Percentiles rank a stretch among this genome's conserved stretches.
Conservation (phyloP, 2,329 filamentous ascomycete species). For the Trichoderma sp. region DNA sequence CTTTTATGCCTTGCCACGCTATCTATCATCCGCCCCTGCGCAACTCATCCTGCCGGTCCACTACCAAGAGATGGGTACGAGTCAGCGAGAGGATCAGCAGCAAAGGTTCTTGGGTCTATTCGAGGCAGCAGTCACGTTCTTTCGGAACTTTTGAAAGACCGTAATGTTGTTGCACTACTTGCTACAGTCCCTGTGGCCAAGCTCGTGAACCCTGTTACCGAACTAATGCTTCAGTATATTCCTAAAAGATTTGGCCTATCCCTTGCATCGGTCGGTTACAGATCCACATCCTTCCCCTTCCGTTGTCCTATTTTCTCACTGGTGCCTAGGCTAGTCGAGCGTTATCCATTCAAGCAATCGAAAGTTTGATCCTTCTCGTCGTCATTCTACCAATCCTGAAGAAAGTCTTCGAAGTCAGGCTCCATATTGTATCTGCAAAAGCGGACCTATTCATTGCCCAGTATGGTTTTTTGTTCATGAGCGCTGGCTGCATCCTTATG, state of each 20-base stretch:
- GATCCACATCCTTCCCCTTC: background rate
- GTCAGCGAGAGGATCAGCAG: background rate
- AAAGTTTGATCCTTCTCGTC: background rate
- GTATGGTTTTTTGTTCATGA: background rate
- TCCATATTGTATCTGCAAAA: background rate
- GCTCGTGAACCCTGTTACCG: slow-evolving; percentile 11
- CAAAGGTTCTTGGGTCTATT: background rate
- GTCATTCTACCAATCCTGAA: slow-evolving; percentile 2
- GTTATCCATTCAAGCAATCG: background rate
- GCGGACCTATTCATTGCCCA: background rate
- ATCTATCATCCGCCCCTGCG: background rate
- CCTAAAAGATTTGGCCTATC: slow-evolving; percentile 6
- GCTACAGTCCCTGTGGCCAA: slow-evolving; percentile 10
- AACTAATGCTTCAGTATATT: slow-evolving; percentile 19
- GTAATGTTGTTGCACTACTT: background rate
- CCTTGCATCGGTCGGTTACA: background rate
- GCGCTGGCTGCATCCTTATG: slow-evolving; percentile 3
- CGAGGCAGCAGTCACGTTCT: background rate
- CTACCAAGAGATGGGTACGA: background rate
- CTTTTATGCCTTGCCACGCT: slow-evolving; percentile 8
- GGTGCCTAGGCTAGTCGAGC: background rate
- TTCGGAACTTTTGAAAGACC: background rate
- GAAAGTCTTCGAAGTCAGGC: background rate
- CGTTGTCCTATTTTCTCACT: background rate
- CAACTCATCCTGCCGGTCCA: background rate